phyloP scores from a whole-genome alignment of 23 red algal genomes.

The Cyanidioschyzon merolae region DNA sequence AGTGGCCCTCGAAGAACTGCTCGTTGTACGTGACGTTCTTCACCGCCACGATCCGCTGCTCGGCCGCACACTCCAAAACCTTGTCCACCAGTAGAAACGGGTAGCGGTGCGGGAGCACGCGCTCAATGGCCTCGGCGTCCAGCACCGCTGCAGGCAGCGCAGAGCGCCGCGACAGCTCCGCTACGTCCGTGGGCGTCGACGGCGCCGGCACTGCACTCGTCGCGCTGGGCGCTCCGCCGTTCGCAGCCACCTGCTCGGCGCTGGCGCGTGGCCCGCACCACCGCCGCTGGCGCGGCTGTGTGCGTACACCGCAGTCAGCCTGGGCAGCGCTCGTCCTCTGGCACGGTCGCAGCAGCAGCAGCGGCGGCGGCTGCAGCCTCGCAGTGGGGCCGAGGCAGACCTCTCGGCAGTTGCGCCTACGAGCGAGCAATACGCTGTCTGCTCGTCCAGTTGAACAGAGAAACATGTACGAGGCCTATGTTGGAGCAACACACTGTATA shows the following conservation, averaged over 20 bases:
- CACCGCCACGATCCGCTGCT: constrained; percentile 48
- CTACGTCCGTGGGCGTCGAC: background rate
- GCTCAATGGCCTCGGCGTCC: constrained; percentile 39
- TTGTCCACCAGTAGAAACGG: constrained; percentile 91
- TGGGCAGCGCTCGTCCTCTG: no score
- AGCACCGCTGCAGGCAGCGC: constrained; percentile 23
- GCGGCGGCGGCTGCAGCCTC: no score
- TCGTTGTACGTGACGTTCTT: constrained; percentile 90
- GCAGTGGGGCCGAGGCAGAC: no score
- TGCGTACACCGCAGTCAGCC: no score
- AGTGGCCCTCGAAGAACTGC: constrained; percentile 88
- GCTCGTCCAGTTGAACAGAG: no score
- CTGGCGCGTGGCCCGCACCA: background rate
- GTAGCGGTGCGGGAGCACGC: constrained; percentile 76
- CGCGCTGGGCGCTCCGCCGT: background rate
- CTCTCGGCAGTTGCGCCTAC: no score
- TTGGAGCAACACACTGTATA: no score
- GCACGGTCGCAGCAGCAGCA: no score
- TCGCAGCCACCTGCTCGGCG: background rate
- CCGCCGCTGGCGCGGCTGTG: background rate
- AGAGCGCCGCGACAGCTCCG: background rate
- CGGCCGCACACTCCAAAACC: constrained; percentile 60
- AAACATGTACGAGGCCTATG: no score
- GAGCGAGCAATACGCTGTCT: no score
- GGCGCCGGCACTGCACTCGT: background rate